Percentiles rank a stretch among this genome's conserved stretches.
These are phyloP conservation scores for Bondarzewia mesenterica DNA, from an alignment of 1,284 basidiomycete species.

Conservation along the genomic window DNA sequence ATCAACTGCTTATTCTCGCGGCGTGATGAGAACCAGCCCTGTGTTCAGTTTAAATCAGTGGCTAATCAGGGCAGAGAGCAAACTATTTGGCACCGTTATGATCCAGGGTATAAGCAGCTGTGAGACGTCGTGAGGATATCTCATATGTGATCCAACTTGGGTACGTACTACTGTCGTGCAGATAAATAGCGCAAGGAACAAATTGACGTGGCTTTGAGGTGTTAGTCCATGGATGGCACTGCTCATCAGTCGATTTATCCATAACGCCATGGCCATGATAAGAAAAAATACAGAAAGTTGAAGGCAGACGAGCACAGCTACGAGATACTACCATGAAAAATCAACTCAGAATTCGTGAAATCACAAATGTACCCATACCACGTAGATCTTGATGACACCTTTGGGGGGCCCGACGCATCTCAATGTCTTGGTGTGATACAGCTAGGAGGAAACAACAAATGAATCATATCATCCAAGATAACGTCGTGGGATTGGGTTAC, in stretches of 20 bases:
- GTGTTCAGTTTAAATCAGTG: background rate
- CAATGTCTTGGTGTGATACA: background rate
- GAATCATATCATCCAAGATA: background rate
- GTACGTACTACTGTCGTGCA: background rate
- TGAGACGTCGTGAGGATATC: background rate
- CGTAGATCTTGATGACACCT: background rate
- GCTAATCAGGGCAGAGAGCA: background rate
- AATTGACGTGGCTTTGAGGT: background rate
- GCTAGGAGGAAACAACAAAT: background rate
- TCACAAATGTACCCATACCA: background rate
- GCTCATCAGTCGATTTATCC: constrained; percentile 29
- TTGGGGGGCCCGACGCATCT: background rate
- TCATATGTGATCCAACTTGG: background rate
- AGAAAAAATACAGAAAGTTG: constrained; percentile 50
- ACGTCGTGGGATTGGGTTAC: background rate
- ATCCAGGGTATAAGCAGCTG: constrained; percentile 48
- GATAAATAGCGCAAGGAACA: background rate
- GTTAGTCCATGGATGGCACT: background rate
- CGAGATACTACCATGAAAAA: constrained; percentile 32
- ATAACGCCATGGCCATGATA: constrained; percentile 40
- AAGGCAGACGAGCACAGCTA: constrained; percentile 46
- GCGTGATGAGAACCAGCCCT: constrained; percentile 50
- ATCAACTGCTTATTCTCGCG: constrained; percentile 36
- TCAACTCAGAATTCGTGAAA: constrained; percentile 4
- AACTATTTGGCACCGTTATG: constrained; percentile 15